These are phyloP conservation scores for Pythium dissotocum DNA, from an alignment of 352 stramenopile species.

Conservation along the genomic window DNA sequence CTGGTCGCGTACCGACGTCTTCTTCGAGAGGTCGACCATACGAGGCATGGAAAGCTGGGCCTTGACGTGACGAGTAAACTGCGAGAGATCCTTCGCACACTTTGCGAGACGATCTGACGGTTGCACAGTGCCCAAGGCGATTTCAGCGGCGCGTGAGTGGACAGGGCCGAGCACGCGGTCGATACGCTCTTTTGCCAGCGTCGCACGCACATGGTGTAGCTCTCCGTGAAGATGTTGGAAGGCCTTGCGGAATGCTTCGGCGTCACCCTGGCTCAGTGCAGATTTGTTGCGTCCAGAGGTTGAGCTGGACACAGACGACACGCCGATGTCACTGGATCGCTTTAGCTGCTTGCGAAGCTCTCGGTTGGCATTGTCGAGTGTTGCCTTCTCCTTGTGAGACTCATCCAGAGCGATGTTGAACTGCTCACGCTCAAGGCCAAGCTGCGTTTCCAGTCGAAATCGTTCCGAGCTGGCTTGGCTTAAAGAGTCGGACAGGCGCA, in stretches of 20 bases:
- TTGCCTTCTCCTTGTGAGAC: constrained; percentile 81
- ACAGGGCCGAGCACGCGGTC: constrained; percentile 45
- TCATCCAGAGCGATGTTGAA: constrained; percentile 74
- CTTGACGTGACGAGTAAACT: constrained; percentile 54
- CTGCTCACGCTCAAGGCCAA: constrained; percentile 71
- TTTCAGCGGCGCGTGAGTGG: constrained; percentile 1
- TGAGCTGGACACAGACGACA: background rate
- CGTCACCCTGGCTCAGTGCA: constrained; percentile 42
- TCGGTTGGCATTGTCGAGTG: constrained; percentile 66
- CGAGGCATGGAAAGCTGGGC: constrained; percentile 66
- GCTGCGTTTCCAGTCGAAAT: constrained; percentile 50
- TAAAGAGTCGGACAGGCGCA: constrained; percentile 52
- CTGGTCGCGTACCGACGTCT: constrained; percentile 39
- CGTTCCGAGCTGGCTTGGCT: constrained; percentile 41
- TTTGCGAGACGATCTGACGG: constrained; percentile 30
- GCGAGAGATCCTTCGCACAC: constrained; percentile 50
- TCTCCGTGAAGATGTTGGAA: constrained; percentile 61
- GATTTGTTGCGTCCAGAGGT: constrained; percentile 30
- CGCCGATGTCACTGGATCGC: constrained; percentile 53
- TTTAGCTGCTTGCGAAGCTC: constrained; percentile 83
- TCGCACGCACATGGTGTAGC: constrained; percentile 47
- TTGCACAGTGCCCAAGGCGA: background rate
- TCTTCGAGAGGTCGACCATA: constrained; percentile 55
- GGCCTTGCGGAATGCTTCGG: constrained; percentile 57
- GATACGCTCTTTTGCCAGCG: constrained; percentile 61